A percentile compares a stretch with the other conserved stretches of the same genome.
phyloP scores from a whole-genome alignment of 2,329 filamentous ascomycete species.

The Ramularia collo-cygni region DNA sequence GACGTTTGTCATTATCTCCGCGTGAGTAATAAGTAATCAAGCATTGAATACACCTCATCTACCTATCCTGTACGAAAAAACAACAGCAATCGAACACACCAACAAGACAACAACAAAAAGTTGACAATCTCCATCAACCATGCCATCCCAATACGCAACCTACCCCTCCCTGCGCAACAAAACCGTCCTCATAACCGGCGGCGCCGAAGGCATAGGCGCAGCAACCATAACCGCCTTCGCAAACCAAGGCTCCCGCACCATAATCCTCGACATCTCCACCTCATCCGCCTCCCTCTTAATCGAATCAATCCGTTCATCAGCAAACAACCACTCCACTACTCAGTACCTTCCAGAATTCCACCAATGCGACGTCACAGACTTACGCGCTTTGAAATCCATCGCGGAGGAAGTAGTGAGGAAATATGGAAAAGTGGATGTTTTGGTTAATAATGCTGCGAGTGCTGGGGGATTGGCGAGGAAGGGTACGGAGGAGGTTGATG shows the following conservation, averaged over 20 bases:
- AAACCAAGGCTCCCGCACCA: constrained; percentile 51
- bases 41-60: too few species aligned
- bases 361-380: constrained; percentile 47
- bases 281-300: constrained; percentile 43
- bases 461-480: constrained; percentile 54
- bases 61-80: too few species aligned
- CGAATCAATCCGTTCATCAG: constrained; percentile 35
- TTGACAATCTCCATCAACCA: too few species aligned
- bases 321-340: not conserved
- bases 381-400: constrained; percentile 44
- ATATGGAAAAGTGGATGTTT: constrained; percentile 49
- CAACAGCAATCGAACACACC: too few species aligned
- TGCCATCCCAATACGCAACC: constrained; percentile 18
- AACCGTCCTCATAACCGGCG: constrained; percentile 58
- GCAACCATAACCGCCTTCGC: constrained; percentile 53
- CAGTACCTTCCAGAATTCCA: constrained; percentile 25
- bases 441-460: constrained; percentile 56
- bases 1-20: too few species aligned
- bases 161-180: constrained; percentile 43
- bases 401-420: constrained; percentile 37
- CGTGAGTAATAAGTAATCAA: too few species aligned
- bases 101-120: too few species aligned
- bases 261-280: constrained; percentile 55
- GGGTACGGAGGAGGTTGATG: constrained; percentile 52
- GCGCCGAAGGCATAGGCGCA: constrained; percentile 57